Evolutionary conservation across 176 grass and related monocot species (phyloP).

Genomic region (Carex cristatella): DNA sequence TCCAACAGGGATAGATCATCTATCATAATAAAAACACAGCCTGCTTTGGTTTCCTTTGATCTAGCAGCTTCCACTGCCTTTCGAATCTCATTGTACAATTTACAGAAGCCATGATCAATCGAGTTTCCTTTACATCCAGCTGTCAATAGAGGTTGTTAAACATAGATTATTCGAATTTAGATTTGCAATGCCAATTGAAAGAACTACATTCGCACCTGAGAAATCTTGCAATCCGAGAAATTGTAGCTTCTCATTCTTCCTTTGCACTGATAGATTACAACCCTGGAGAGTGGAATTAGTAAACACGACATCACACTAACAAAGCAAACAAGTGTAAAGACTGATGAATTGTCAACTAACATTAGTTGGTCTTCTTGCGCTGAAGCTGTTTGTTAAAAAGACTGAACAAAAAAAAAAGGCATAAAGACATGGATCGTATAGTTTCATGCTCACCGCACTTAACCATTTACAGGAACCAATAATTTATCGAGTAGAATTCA

Average conservation of each 20-base stretch:
- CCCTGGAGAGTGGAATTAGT: conserved; percentile 27
- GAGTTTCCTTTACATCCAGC: conserved; percentile 32
- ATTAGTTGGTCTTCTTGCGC: neutral
- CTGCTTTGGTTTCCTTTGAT: conserved; percentile 22
- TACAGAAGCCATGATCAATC: conserved; percentile 37
- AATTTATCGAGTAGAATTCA: neutral
- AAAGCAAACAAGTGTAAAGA: neutral
- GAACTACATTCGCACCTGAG: conserved; percentile 34
- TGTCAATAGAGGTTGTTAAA: conserved; percentile 32
- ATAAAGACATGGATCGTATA: neutral
- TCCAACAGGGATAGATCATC: conserved; percentile 81
- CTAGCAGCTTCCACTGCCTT: conserved; percentile 37
- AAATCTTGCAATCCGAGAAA: conserved; percentile 72
- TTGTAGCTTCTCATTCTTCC: conserved; percentile 57
- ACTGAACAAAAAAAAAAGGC: neutral
- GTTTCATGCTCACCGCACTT: neutral
- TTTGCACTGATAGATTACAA: conserved; percentile 70
- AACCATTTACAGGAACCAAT: neutral
- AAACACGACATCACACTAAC: neutral
- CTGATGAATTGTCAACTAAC: neutral
- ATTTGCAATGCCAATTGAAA: conserved; percentile 9
- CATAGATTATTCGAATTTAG: neutral
- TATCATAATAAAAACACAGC: conserved; percentile 47
- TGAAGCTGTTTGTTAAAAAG: conserved; percentile 26
- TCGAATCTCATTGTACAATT: conserved; percentile 50